A percentile compares a stretch with the other conserved stretches of the same genome.
phyloP scores from a whole-genome alignment of 202 grass and related monocot genomes.

The Zoysia matrella region DNA sequence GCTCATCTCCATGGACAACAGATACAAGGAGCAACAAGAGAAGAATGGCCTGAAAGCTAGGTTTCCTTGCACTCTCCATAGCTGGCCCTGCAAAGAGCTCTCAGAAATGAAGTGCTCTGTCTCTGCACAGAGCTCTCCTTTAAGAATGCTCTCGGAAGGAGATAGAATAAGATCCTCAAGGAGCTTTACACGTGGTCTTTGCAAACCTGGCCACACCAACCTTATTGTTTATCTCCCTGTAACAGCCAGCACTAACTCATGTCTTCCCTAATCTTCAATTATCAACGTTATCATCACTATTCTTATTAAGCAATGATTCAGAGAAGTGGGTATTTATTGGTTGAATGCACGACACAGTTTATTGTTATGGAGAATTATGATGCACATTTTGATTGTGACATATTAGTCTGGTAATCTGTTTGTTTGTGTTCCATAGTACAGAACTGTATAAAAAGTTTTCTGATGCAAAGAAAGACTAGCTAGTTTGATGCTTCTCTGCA shows the following conservation, averaged over 20 bases:
- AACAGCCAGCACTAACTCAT: constrained; percentile 36
- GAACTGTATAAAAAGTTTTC: neutral
- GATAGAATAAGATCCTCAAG: constrained; percentile 32
- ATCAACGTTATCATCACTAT: neutral
- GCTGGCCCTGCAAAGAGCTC: neutral
- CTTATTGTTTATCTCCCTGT: neutral
- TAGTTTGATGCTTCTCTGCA: neutral
- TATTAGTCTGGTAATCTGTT: neutral
- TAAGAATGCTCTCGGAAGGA: constrained; percentile 10
- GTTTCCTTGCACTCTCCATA: constrained; percentile 30
- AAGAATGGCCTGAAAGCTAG: constrained; percentile 9
- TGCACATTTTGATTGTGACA: constrained; percentile 35
- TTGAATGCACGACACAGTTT: neutral
- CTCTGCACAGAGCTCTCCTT: neutral
- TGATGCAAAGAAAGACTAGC: neutral
- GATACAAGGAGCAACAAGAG: constrained; percentile 33
- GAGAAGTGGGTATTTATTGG: neutral
- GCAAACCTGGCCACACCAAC: constrained; percentile 5
- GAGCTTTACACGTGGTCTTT: constrained; percentile 41
- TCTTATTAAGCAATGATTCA: neutral
- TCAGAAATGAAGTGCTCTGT: too few species aligned
- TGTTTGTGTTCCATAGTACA: neutral
- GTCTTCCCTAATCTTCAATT: constrained; percentile 23
- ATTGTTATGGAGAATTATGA: neutral
- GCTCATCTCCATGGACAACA: constrained; percentile 16